Evolutionary conservation across 139 green algal species (phyloP), one percentile per base, ranked within the genome.

Genomic region (Chlorella sp.): DNA sequence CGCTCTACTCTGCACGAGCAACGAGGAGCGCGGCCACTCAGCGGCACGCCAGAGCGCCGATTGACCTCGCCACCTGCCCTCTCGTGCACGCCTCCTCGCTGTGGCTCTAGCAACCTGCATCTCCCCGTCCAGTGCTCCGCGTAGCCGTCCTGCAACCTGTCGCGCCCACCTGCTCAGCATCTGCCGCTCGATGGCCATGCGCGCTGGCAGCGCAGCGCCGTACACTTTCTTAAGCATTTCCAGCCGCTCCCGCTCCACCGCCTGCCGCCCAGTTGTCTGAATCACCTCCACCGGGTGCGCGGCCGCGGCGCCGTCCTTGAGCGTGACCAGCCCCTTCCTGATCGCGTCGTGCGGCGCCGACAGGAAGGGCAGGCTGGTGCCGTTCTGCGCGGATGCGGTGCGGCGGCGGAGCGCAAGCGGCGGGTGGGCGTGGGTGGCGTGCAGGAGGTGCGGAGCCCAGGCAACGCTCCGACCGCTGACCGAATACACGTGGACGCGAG

Each of bases 201-300:
- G 82, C 1, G 90, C 90, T 9, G 92, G 90, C 36, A 95, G 77
- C 6, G 88, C 90, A 5, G 78, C 58, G 40, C 92, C 92, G 73
- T 97, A 97, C 0, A 95, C 59, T 35, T 94, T 83, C 2, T 83
- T 73, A 68, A 95, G 74, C 87, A 93, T 92, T 31, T 90, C 56
- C 7, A 82, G 36, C 45, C 84, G 79, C n/a, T 56, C 42, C 36
- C 71, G 33, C 71, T 81, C 75, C 40, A 67, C 69, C 8, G 48
- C 31, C 12, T 27, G 12, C 2, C 61, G 40, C 36, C 63, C 63
- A 15, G 64, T 53, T 21, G 74, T 60, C 79, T 96, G 89, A 55
- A 96, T 94, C 33, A 68, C 48, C 69, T 94, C 79, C 4, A 96
- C 92, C 8, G 92, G 87, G 56, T 96, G 92, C 42, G 41, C 65